These are phyloP conservation scores for Rosa multiflora DNA, from an alignment of 306 rosid species.

Conservation along the genomic window DNA sequence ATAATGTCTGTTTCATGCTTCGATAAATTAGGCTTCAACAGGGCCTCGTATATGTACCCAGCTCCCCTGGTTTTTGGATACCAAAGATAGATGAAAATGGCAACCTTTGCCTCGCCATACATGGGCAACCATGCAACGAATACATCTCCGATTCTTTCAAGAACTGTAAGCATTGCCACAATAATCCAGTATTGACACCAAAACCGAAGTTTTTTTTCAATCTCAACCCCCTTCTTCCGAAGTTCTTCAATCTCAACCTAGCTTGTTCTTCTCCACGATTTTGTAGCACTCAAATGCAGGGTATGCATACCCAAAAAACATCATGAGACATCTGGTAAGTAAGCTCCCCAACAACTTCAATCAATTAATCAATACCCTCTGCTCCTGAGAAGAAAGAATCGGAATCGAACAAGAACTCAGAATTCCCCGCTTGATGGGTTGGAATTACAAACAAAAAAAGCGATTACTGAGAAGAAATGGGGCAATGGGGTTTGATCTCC, in stretches of 20 bases:
- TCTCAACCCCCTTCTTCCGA: too few relatives aligned
- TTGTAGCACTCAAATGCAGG: slow-evolving; percentile 90
- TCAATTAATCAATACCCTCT: slow-evolving; percentile 15
- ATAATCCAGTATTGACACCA: slow-evolving; percentile 98
- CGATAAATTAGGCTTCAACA: slow-evolving; percentile 59
- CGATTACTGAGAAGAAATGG: slow-evolving; percentile 37
- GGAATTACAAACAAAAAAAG: not conserved
- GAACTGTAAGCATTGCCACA: slow-evolving; percentile 64
- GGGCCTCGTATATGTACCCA: slow-evolving; percentile 43
- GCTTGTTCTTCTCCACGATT: slow-evolving; percentile 60
- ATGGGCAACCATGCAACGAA: slow-evolving; percentile 79
- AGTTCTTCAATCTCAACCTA: slow-evolving; percentile 44
- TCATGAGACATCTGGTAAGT: slow-evolving; percentile 68
- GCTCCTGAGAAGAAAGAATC: not conserved
- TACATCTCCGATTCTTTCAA: slow-evolving; percentile 65
- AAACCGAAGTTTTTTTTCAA: slow-evolving; percentile 54
- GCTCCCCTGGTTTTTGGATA: slow-evolving; percentile 83
- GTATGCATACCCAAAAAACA: slow-evolving; percentile 82
- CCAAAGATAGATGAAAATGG: slow-evolving; percentile 77
- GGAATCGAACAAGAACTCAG: not conserved
- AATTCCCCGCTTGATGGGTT: slow-evolving; percentile 2
- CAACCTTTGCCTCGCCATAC: slow-evolving; percentile 81
- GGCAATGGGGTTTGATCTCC: slow-evolving; percentile 6
- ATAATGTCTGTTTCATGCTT: slow-evolving; percentile 59
- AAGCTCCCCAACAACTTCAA: slow-evolving; percentile 75